Percentiles rank a stretch among this genome's conserved stretches.
These are phyloP conservation scores for Colletotrichum abscissum DNA, from an alignment of 2,329 filamentous ascomycete genomes.

Conservation along the genomic window DNA sequence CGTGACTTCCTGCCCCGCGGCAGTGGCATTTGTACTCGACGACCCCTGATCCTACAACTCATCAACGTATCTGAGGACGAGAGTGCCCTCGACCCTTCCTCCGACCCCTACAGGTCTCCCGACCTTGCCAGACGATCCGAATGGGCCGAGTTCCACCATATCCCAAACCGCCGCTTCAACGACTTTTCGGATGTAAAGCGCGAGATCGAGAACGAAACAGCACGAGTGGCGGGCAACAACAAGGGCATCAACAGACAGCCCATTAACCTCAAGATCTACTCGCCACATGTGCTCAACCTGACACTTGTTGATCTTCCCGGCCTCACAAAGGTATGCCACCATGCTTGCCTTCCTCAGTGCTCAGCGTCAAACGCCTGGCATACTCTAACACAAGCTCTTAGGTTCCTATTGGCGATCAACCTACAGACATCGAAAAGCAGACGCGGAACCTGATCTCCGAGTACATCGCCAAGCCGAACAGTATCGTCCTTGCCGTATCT, in stretches of 20 bases:
- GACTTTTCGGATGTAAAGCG: slow-evolving; percentile 94
- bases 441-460: slow-evolving; percentile 96
- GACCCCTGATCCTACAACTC: slow-evolving; percentile 95
- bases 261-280: slow-evolving; percentile 99
- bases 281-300: slow-evolving; percentile 93
- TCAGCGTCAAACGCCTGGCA: not conserved
- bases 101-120: slow-evolving; percentile 81
- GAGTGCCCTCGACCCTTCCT: slow-evolving; percentile 71
- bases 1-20: slow-evolving; percentile 96
- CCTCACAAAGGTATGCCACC: slow-evolving; percentile 81
- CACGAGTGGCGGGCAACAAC: slow-evolving; percentile 91
- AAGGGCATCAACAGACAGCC: slow-evolving; percentile 98
- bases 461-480: slow-evolving; percentile 99
- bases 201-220: slow-evolving; percentile 97
- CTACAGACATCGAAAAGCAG: slow-evolving; percentile 98
- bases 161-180: slow-evolving; percentile 87
- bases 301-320: slow-evolving; percentile 96
- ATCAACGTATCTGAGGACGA: slow-evolving; percentile 90
- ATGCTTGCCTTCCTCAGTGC: not conserved
- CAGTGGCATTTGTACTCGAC: slow-evolving; percentile 94
- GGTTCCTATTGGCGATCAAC: slow-evolving; percentile 98
- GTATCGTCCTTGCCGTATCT: slow-evolving; percentile 95
- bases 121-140: slow-evolving; percentile 74
- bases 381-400: slow-evolving; percentile 45
- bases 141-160: slow-evolving; percentile 98